A percentile compares a stretch with the other conserved stretches of the same genome.
phyloP scores from a whole-genome alignment of 305 asterid genomes.

The Ajuga reptans region DNA sequence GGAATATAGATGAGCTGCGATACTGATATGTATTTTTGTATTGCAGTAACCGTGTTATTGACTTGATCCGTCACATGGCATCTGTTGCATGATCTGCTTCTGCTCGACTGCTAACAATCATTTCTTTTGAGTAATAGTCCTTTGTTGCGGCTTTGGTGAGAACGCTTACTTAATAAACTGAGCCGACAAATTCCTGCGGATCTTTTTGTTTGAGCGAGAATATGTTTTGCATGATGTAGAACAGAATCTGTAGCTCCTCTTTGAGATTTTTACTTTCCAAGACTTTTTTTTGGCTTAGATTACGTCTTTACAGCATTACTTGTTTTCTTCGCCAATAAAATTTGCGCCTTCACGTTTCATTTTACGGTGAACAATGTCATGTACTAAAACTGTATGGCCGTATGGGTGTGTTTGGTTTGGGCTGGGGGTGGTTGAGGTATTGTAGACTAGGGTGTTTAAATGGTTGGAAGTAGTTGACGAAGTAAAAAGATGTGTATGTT shows the following conservation, averaged over 20 bases:
- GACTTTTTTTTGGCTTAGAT: not conserved
- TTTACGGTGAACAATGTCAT: too few species aligned
- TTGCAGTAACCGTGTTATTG: slow-evolving; percentile 66
- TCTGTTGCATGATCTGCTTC: slow-evolving; percentile 28
- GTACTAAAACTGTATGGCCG: too few species aligned
- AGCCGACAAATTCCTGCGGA: slow-evolving; percentile 18
- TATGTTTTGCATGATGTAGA: slow-evolving; percentile 9
- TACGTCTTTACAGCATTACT: not conserved
- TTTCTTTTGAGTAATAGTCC: not conserved
- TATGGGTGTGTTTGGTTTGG: too few species aligned
- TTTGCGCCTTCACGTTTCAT: too few species aligned
- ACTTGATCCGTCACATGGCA: slow-evolving; percentile 70
- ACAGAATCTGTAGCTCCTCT: slow-evolving; percentile 4
- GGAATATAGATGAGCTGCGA: not conserved
- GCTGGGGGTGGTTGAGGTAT: too few species aligned
- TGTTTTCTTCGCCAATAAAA: not conserved
- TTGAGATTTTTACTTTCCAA: not conserved
- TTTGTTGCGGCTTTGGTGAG: not conserved
- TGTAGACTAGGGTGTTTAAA: too few species aligned
- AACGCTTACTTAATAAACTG: slow-evolving; percentile 19
- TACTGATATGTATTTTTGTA: not conserved
- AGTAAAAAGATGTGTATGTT: too few species aligned
- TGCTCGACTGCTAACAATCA: not conserved
- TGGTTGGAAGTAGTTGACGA: too few species aligned
- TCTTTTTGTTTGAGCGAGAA: not conserved